Conservation (phyloP, 768 basidiomycete genomes). For the Mycena kentingensis region DNA sequence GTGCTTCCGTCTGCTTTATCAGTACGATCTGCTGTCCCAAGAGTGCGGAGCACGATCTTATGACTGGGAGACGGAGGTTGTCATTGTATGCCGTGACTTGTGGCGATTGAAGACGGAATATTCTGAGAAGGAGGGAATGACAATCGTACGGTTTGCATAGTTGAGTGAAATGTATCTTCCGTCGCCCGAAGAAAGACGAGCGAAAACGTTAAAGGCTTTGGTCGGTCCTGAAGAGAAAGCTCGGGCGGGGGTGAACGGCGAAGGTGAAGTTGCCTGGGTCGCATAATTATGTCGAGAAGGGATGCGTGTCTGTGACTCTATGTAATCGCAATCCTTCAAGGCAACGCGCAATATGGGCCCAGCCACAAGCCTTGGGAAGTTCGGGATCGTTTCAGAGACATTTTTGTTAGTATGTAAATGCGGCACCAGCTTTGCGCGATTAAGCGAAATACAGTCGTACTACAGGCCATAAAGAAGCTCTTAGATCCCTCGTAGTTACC, state of each 20-base stretch:
- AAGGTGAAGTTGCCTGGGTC: background rate
- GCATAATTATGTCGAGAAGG: background rate
- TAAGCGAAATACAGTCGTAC: conserved; percentile 15
- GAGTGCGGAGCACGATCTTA: conserved; percentile 38
- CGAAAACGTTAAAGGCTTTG: background rate
- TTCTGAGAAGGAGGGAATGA: background rate
- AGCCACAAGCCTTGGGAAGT: background rate
- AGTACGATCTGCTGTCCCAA: conserved; percentile 37
- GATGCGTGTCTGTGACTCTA: background rate
- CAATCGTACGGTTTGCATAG: conserved; percentile 11
- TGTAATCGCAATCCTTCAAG: background rate
- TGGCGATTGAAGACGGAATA: conserved; percentile 8
- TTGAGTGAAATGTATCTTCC: background rate
- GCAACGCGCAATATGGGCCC: background rate
- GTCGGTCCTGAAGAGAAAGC: background rate
- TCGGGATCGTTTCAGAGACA: background rate
- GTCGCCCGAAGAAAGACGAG: background rate
- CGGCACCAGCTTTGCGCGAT: conserved; percentile 20
- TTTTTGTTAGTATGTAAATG: background rate
- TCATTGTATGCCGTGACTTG: background rate
- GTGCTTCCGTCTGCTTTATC: conserved; percentile 38
- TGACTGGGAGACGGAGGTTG: conserved; percentile 33
- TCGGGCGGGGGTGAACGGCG: too few relatives aligned
- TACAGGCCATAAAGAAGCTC: conserved; percentile 42
- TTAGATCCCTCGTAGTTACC: conserved; percentile 51